A percentile compares a stretch with the other conserved stretches of the same genome.
Evolutionary conservation across 345 rosid species (phyloP).

Genomic region (Fremontodendron californicum): DNA sequence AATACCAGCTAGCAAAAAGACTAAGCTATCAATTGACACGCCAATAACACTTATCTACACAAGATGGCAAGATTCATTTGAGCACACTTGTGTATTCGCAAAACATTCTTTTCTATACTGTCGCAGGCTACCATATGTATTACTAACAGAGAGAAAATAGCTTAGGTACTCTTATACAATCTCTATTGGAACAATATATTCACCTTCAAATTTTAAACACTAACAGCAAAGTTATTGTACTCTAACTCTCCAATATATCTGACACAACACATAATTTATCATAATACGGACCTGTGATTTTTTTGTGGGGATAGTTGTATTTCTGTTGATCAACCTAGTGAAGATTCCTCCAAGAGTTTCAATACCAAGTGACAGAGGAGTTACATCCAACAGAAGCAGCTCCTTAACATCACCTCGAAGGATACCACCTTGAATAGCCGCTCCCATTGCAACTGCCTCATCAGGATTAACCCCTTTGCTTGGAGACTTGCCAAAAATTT

Average conservation of each 20-base stretch:
- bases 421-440: conserved; percentile 39
- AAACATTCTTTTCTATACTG: background rate
- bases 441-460: conserved; percentile 39
- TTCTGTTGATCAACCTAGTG: conserved; percentile 41
- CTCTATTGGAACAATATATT: background rate
- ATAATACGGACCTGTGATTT: conserved; percentile 34
- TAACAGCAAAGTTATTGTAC: background rate
- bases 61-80: background rate
- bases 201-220: background rate
- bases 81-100: background rate
- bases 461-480: conserved; percentile 37
- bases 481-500: conserved; percentile 33
- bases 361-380: conserved; percentile 43
- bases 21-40: background rate
- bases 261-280: background rate
- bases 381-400: conserved; percentile 33
- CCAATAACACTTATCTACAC: background rate
- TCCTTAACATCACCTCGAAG: conserved; percentile 45
- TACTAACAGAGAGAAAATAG: background rate
- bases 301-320: conserved; percentile 50
- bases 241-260: background rate
- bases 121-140: background rate
- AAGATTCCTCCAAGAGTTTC: conserved; percentile 48
- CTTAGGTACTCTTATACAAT: background rate
- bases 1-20: background rate